Evolutionary conservation across 2,329 filamentous ascomycete species (phyloP), one percentile per base, ranked within the genome.

Genomic region (Thelonectria olida): DNA sequence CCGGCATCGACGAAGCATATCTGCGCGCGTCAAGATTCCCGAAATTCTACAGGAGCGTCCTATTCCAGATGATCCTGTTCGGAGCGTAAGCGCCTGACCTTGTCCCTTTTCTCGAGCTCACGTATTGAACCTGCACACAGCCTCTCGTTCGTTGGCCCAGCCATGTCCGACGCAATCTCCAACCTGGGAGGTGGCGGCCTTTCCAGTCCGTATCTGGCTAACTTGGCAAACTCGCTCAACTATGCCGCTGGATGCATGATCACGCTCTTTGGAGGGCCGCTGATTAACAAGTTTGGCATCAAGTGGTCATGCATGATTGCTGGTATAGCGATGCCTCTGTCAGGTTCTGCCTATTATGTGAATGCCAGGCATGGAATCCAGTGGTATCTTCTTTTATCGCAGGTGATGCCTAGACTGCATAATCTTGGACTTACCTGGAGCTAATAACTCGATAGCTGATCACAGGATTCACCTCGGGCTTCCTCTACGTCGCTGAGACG

Each of bases 251-350:
- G 58, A 1, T 61, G 39, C 28, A 22, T 61, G 19, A 45, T 61
- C 23, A 57, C 58, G 17, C 58, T 61, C 15, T 72, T 75, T 8
- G 76, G 76, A 19, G 76, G 76, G 0, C 76, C 76, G 2, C 54
- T 78, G 49, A 78, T 78, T 63, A 78, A 77, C 63, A 78, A 77
- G 51, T 54, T 78, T 7, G 76, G 76, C 13, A 78, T 78, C 55
- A 75, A 73, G 47, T 75, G 72, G 70, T 70, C 73, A 4, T 78
- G 76, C 64, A 63, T 78, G 28, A 73, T 79, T 39, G 76, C 75
- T 7, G 74, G 74, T 7, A 12, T 74, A 2, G 60, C 72, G 1
- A 74, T 78, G 51, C 76, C 76, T 1, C 62, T 79, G 39, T 66
- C 67, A 1, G 75, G 75, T 1, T 77, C 74, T 13, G 72, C 73